Evolutionary conservation across 495 filamentous ascomycete genomes (phyloP).

Genomic region (Podospora comata): DNA sequence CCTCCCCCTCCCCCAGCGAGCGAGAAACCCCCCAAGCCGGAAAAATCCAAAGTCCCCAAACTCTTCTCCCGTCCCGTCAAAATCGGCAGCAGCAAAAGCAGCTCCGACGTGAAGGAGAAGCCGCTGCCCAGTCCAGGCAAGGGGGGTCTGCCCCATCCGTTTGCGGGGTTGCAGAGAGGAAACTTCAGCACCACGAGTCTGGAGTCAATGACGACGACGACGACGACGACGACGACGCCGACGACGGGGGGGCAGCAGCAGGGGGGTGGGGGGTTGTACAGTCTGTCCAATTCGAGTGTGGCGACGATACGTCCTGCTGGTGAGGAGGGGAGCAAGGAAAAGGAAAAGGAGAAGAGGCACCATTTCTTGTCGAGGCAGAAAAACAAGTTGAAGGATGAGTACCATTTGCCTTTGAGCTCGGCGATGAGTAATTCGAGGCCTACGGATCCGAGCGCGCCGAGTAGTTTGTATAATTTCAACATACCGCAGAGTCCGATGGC

Average conservation of each 20-base stretch:
- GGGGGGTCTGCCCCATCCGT: slow-evolving; percentile 52
- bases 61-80: slow-evolving; percentile 87
- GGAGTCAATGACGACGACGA: slow-evolving; percentile 46
- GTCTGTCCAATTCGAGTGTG: slow-evolving; percentile 74
- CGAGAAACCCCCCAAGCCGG: slow-evolving; percentile 65
- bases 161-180: slow-evolving; percentile 58
- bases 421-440: slow-evolving; percentile 86
- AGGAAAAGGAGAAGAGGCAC: slow-evolving; percentile 68
- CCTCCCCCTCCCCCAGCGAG: slow-evolving; percentile 44
- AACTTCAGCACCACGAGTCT: slow-evolving; percentile 78
- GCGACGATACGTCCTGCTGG: slow-evolving; percentile 60
- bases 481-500: slow-evolving; percentile 70
- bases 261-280: slow-evolving; percentile 56
- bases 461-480: slow-evolving; percentile 72
- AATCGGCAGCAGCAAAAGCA: slow-evolving; percentile 62
- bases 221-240: too few relatives aligned
- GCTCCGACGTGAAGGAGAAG: slow-evolving; percentile 59
- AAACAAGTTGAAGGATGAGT: slow-evolving; percentile 80
- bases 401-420: slow-evolving; percentile 80
- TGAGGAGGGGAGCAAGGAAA: slow-evolving; percentile 37
- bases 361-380: slow-evolving; percentile 92
- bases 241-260: too few relatives aligned
- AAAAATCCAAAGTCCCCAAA: slow-evolving; percentile 81
- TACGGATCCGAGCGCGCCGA: slow-evolving; percentile 77
- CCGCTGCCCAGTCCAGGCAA: slow-evolving; percentile 80